Conservation (phyloP, 176 grass and related monocot genomes). For the Musa troglodytarum region DNA sequence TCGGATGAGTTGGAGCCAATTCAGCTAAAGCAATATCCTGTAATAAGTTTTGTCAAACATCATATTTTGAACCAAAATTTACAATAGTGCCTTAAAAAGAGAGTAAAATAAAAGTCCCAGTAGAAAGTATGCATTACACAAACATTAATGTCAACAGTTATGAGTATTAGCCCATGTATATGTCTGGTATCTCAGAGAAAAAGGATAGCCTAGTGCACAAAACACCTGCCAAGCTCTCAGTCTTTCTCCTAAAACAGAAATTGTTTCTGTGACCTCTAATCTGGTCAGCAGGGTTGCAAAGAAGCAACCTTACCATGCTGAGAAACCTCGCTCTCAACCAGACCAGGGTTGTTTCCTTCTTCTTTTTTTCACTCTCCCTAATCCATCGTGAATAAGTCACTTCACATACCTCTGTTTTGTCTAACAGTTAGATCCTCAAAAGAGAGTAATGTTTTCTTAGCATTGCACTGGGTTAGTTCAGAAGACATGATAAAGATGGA, state of each 20-base stretch:
- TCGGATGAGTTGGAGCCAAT: constrained; percentile 43
- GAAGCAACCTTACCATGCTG: neutral
- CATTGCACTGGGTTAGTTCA: too few relatives aligned
- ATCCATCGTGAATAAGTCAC: too few relatives aligned
- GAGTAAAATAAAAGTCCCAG: neutral
- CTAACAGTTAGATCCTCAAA: too few relatives aligned
- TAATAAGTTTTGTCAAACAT: neutral
- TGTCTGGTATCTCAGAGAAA: neutral
- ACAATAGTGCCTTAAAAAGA: neutral
- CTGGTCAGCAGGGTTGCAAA: neutral
- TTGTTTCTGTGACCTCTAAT: neutral
- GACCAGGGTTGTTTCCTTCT: too few relatives aligned
- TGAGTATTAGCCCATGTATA: neutral
- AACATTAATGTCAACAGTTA: neutral
- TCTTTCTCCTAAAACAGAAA: neutral
- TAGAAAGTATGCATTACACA: neutral
- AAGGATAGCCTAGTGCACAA: neutral
- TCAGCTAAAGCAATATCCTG: constrained; percentile 44
- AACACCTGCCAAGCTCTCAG: neutral
- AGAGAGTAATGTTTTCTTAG: too few relatives aligned
- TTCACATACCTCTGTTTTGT: too few relatives aligned
- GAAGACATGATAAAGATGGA: neutral
- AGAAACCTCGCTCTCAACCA: neutral
- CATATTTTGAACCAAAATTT: neutral
- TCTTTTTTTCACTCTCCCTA: too few relatives aligned